Base-by-base conservation (phyloP, 129 eudicot species). In the Smallanthus sonchifolius region DNA sequence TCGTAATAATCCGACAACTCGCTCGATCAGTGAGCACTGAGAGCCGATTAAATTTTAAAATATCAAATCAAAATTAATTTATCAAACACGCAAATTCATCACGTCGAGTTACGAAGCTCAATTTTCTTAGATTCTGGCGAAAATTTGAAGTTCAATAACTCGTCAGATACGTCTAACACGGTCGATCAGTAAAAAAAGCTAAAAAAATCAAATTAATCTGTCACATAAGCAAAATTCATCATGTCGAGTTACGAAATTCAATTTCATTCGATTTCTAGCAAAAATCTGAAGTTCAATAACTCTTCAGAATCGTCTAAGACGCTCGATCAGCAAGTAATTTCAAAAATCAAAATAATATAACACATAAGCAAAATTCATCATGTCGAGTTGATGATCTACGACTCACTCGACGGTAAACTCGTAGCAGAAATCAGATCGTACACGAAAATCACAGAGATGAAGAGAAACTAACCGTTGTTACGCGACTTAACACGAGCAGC, bases 401-500 rank as follows among this genome's bases (percentile, higher is more conserved):
- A 14, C 20, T 24, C 42, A 6, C 6, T 72, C 49, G 0, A 72
- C 37, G 19, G 28, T 11, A 54, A 19, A 72, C 19, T 40, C 11
- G 6, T 3, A 24, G 47, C 48, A 20, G 36, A 74, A 63, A 63
- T 11, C 15, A 63, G 62, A 74, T 61, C 78, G 70, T 2, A 62
- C 51, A 19, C 5, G 6, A 32, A 59, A 30, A 36, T 42, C 32
- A 68, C 10, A 10, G 16, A 75, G 14, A 75, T 3, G 20, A 35
- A 69, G 35, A 16, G 3, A 8, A 13, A 86, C 86, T 77, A 10
- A 87, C 93, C 89, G 42, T 80, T 77, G 37, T 85, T 83, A 4
- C 86, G 87, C 40, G 92, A 74, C 52, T 82, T 87, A 32, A 84
- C 80, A 55, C 89, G 89, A 42, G 93, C 60, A 48, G 93, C 71